Conservation (phyloP, 352 stramenopile species). For the Globisporangium paddicum region DNA sequence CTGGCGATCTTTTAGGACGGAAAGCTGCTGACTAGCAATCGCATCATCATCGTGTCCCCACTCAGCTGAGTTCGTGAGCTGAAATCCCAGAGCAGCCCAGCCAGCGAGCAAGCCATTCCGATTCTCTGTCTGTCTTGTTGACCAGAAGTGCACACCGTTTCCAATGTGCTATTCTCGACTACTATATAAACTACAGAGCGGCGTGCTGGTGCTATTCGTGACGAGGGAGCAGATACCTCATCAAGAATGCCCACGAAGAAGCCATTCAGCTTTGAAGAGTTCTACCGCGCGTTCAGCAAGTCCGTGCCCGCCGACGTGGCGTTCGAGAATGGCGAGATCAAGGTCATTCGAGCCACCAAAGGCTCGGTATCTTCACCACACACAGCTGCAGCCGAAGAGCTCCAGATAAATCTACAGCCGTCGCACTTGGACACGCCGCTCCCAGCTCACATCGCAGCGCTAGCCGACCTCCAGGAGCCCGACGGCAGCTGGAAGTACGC, state of each 20-base stretch:
- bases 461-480: slow-evolving; percentile 43
- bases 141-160: too few relatives aligned
- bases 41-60: too few relatives aligned
- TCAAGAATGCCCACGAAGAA: not conserved
- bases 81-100: too few relatives aligned
- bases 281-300: slow-evolving; percentile 59
- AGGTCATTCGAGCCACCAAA: slow-evolving; percentile 22
- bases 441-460: slow-evolving; percentile 31
- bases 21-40: too few relatives aligned
- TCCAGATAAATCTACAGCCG: not conserved
- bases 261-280: slow-evolving; percentile 53
- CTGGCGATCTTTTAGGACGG: too few relatives aligned
- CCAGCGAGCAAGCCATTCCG: too few relatives aligned
- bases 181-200: too few relatives aligned
- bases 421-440: slow-evolving; percentile 25
- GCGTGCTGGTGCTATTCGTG: too few relatives aligned
- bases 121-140: too few relatives aligned
- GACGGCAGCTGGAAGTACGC: slow-evolving; percentile 67
- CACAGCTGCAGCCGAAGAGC: not conserved
- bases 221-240: not conserved
- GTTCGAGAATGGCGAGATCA: slow-evolving; percentile 33
- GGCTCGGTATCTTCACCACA: not conserved
- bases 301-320: slow-evolving; percentile 42
- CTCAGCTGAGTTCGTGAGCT: too few relatives aligned
- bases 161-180: too few relatives aligned